Evolutionary conservation across 2,329 filamentous ascomycete genomes (phyloP), one percentile per base, ranked within the genome.

Genomic region (Dactylellina drechsleri): DNA sequence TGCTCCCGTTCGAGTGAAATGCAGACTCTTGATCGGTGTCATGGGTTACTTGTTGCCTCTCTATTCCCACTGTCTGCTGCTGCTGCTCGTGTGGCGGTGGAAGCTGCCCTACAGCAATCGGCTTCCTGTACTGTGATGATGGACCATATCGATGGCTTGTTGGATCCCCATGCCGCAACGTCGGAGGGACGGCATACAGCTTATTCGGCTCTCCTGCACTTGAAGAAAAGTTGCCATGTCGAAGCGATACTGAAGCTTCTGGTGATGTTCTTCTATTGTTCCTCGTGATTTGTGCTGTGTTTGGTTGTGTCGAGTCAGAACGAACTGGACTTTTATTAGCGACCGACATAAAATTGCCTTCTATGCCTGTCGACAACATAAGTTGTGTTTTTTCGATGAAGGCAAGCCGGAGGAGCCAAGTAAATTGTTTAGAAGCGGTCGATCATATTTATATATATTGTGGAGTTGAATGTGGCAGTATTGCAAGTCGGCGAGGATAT

Each of bases 161-260:
- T 12, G 62, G 62, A 40, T 61, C 40, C 16, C 70, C 62, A 43
- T 74, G 70, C 41, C 23, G 62, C 41, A 74, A 49, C 18, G 18
- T 74, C 10, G 70, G 70, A 36, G 70, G 70, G 26, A 67, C 31
- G 40, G 70, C 57, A 15, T 67, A 67, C 7, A n/a, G 23, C 23
- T 57, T 74, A 45, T 74, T 67, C 40, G 70, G 70, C 31, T 67
- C 62, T 12, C 62, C 62, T 18, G 70, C 70, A 43, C 57, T 67
- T 26, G 70, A 28, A 4, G 70, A 67, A 13, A 56, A 15, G 57
- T 54, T 8, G 23, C 56, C 70, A 64, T 67, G 70, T 26, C 70
- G 70, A 52, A 74, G 70, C 8, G 70, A 74, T 52, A 74, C 70
- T 23, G 70, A 74, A 45, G 41, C 43, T 59, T 74, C 70, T 26